Base-by-base conservation (phyloP, 192 early-diverging fungal genomes). In the Backusella tuberculispora region DNA sequence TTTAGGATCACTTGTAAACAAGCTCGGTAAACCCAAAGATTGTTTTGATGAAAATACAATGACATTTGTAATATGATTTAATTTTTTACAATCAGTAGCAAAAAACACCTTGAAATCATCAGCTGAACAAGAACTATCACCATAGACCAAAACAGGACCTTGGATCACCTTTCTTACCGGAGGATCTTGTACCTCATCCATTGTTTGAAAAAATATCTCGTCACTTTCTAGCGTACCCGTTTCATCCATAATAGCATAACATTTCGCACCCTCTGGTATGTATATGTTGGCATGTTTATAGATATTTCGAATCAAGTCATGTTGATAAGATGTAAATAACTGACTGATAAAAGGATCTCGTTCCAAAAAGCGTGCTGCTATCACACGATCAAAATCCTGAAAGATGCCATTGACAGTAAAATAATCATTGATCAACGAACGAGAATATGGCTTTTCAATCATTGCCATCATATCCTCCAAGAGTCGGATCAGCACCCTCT, bases 1-100 rank as follows among this genome's bases (percentile, higher is more conserved):
- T 9, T 92, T 75, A 77, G 92, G 89, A 9, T 92, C 93, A 24
- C 91, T 92, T 60, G 85, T 83, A 68, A 91, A 89, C 82, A 86
- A 85, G 48, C 88, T 91, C 0, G 92, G 90, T 47, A 92, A 76
- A 56, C 86, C 86, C 8, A 91, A 82, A 3, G 82, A 66, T 4
- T 92, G 92, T 24, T 82, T 76, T 47, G 86, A 81, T 19, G 88
- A 87, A 68, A 93, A 94, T 0, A 93, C 93, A 2, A 94, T 78
- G 2, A 94, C 92, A 74, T 94, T 88, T 9, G 72, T 68, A 9
- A 88, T 65, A 66, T 88, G 78, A 9, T 46, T 53, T 17, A 90
- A 60, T 10, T 76, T 73, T n/a, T 50, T 74, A 50, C 81, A 72
- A 14, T 87, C 66, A 6, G 87, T 87, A 6, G 88, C 88, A 9